Conservation (phyloP, 345 rosid genomes). For the Microcos paniculata region DNA sequence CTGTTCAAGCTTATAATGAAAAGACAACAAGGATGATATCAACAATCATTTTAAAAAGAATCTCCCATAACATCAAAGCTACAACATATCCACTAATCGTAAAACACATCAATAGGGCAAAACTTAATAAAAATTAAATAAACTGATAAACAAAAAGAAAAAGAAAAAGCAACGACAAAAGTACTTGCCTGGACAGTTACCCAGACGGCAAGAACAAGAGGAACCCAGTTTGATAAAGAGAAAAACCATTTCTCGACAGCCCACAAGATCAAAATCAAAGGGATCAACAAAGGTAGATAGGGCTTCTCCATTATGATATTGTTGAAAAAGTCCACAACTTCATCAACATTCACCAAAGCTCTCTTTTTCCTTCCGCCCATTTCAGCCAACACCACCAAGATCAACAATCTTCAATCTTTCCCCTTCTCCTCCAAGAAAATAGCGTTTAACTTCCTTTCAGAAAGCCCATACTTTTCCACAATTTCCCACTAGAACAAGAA, state of each 20-base stretch:
- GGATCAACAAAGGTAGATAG: constrained; percentile 53
- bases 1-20: not conserved
- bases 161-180: not conserved
- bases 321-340: constrained; percentile 48
- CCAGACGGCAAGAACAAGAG: constrained; percentile 84
- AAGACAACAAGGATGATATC: not conserved
- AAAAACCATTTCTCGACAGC: constrained; percentile 85
- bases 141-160: not conserved
- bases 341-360: constrained; percentile 39
- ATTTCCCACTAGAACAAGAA: not conserved
- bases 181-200: constrained; percentile 74
- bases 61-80: not conserved
- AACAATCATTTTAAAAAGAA: not conserved
- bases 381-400: constrained; percentile 9
- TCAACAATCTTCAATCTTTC: not conserved
- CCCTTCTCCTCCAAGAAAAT: not conserved
- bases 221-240: constrained; percentile 90
- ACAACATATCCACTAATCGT: not conserved
- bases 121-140: not conserved
- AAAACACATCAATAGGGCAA: not conserved
- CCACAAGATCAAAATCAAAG: constrained; percentile 68
- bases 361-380: constrained; percentile 55
- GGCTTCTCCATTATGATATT: constrained; percentile 64
- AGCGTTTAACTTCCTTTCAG: not conserved
- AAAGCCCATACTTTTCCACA: not conserved